These are phyloP conservation scores for Coemansia aciculifera DNA, from an alignment of 192 early-diverging fungal genomes.

Conservation along the genomic window DNA sequence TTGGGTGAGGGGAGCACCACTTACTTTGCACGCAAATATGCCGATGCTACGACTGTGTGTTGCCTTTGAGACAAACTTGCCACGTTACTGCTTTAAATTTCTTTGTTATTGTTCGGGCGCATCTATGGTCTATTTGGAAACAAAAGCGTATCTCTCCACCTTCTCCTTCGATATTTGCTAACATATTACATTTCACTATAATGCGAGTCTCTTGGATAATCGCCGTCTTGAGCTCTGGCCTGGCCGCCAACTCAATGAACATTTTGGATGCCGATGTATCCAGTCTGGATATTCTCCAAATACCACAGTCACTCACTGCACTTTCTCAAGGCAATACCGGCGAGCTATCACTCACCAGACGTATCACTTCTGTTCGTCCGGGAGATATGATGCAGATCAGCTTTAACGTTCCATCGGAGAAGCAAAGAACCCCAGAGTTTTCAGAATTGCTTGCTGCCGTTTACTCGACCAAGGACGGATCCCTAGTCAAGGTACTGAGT, in stretches of 20 bases:
- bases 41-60: background rate
- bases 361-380: conserved; percentile 33
- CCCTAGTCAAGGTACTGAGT: conserved; percentile 26
- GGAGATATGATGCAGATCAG: conserved; percentile 28
- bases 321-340: background rate
- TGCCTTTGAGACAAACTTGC: background rate
- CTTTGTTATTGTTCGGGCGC: background rate
- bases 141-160: background rate
- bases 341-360: conserved; percentile 20
- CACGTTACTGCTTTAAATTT: background rate
- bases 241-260: background rate
- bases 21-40: background rate
- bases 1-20: background rate
- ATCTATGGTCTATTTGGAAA: too few species aligned
- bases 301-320: conserved; percentile 6
- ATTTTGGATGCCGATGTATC: conserved; percentile 8
- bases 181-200: background rate
- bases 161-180: background rate
- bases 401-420: conserved; percentile 14
- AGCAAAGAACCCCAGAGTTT: conserved; percentile 10
- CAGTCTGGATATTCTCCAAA: conserved; percentile 5
- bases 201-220: conserved; percentile 5
- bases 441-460: conserved; percentile 28
- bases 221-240: background rate
- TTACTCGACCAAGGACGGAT: conserved; percentile 35